Base-by-base conservation (phyloP, 2,329 filamentous ascomycete genomes). In the Lachnellula cervina region DNA sequence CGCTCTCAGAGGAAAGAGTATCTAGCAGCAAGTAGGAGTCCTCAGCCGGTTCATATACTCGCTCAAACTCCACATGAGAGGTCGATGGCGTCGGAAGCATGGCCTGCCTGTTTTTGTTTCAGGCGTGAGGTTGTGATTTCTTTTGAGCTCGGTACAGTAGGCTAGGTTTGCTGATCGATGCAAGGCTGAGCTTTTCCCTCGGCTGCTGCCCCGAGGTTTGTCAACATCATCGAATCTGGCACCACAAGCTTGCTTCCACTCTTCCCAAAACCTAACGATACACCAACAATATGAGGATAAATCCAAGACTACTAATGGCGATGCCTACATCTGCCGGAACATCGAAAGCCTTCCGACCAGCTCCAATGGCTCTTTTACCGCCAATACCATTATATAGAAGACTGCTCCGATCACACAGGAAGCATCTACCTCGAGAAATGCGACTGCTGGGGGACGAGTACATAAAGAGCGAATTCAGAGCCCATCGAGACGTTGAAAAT, bases 31-130 rank as follows among this genome's bases (percentile, higher is more conserved):
- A 82, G 70, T 90, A 99, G 5, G 92, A 97, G 75, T 99, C 94
- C 73, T 99, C 94, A 11, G 93, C 88, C 37, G 94, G 94, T 69
- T 97, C 92, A 74, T 99, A 99, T 64, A 97, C 86, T 54, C 87
- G 84, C 71, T 89, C 83, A 73, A 92, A 96, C 53, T 87, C 83
- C 57, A 97, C 89, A 74, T 99, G 94, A 21, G 89, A 89, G 2
- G 94, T 99, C 56, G 90, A 89, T 14, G 94, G 94, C 1, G 94
- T 99, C 9, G 93, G 92, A 28, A 99, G 83, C 92, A 97, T 96
- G 28, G 28, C 9, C 28, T 19, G 8, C 38, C 51, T 52, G 28
- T 47, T 25, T n/a, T 42, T 17, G 28, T 40, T 17, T 43, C 43
- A n/a, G 25, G 37, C 35, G 37, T 32, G 47, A 19, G 11, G 34